Conservation (phyloP, 306 rosid species). For the Vigna mungo region DNA sequence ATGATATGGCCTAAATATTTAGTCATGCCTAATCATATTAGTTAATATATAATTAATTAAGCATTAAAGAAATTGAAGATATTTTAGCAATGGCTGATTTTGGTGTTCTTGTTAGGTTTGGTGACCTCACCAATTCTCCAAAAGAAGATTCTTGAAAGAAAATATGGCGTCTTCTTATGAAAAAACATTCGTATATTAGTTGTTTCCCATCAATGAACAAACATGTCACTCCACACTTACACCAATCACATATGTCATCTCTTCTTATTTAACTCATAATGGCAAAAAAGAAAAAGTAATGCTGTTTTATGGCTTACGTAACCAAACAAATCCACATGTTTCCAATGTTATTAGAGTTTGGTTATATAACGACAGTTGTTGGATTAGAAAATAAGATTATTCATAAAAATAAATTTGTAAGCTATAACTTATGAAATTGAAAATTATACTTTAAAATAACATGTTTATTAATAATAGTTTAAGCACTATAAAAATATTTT, state of each 20-base stretch:
- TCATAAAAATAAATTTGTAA: no score
- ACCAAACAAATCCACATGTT: background rate
- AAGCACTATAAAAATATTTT: no score
- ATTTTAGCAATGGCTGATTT: background rate
- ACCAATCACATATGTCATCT: slow-evolving; percentile 2
- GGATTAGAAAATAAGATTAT: background rate
- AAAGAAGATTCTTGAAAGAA: slow-evolving; percentile 2
- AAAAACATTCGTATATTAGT: background rate
- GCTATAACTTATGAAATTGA: no score
- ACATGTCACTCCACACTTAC: slow-evolving; percentile 16
- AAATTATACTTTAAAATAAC: no score
- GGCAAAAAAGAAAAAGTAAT: background rate
- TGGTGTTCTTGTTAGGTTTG: slow-evolving; percentile 11
- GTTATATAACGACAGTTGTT: background rate
- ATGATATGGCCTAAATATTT: background rate
- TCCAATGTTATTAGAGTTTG: background rate
- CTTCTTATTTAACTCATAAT: background rate
- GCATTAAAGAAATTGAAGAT: background rate
- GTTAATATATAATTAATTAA: background rate
- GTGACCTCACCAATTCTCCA: background rate
- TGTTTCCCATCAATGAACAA: background rate
- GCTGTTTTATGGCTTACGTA: slow-evolving; percentile 13
- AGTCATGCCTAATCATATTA: background rate
- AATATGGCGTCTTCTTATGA: background rate
- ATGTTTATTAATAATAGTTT: no score